Evolutionary conservation across 495 filamentous ascomycete genomes (phyloP), one percentile per base, ranked within the genome.

Genomic region (Daldinia grandis): DNA sequence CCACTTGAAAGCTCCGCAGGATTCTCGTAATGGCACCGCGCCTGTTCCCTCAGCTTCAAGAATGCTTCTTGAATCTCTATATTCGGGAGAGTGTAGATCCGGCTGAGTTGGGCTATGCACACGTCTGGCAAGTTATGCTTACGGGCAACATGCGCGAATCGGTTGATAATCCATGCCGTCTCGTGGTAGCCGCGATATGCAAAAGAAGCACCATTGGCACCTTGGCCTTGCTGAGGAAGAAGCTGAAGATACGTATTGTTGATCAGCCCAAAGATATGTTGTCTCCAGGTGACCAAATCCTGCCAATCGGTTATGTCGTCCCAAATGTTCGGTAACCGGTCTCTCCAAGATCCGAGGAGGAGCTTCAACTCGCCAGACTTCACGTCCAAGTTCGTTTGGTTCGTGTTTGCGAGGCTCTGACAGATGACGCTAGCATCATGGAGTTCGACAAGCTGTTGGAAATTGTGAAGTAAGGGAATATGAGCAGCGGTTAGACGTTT

Each of bases 11-110:
- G 88, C 75, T 99, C 96, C 17, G 89, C 89, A 0, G 88, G 89
- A 73, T 98, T 97, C 78, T 98, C 94, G 77, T 98, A 99, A 78
- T 98, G 95, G 75, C 95, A 98, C 77, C 97, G 97, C 28, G 96
- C 96, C 76, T 99, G 96, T 77, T 99, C 96, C 33, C 96, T 84
- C 49, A 99, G 80, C 81, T 99, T 99, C 59, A 99, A 84, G 84
- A 99, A 99, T 0, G 96, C 96, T 77, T 99, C 95, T 78, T 99
- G 95, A 58, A 99, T 99, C 81, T 99, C 96, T 35, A 99, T 99
- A 74, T 99, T 99, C 7, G 96, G 96, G 9, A 99, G 86, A 0
- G 95, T 98, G 78, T 99, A 99, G 73, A 99, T 99, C 56, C 94
- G 92, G 74, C 93, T 97, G 12, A 99, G 87, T 76, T 99, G 96